phyloP scores from a whole-genome alignment of 1,284 basidiomycete genomes.

The Pulchroboletus neoregius region DNA sequence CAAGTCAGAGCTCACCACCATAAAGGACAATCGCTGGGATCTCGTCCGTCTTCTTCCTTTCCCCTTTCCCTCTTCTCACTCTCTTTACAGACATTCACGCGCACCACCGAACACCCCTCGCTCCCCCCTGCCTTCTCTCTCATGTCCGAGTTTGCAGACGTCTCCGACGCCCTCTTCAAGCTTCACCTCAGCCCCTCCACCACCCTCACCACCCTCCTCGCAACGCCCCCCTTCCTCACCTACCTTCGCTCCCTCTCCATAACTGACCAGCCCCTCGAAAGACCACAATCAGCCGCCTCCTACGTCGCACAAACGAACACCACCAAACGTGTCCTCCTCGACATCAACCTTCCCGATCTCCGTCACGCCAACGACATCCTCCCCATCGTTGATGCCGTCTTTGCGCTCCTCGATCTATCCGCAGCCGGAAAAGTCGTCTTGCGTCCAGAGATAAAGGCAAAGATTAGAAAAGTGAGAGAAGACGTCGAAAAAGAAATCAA shows the following conservation, averaged over 20 bases:
- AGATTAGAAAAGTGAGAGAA: constrained; percentile 69
- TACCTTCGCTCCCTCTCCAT: constrained; percentile 79
- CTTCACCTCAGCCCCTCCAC: constrained; percentile 41
- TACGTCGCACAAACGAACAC: constrained; percentile 32
- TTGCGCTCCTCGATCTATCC: constrained; percentile 71
- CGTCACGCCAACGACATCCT: constrained; percentile 45
- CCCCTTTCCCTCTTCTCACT: background rate
- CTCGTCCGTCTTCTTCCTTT: constrained; percentile 53
- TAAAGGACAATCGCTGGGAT: constrained; percentile 79
- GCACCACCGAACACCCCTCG: constrained; percentile 61
- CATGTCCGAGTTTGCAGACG: constrained; percentile 81
- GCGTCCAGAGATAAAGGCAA: constrained; percentile 75
- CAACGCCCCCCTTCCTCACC: constrained; percentile 61
- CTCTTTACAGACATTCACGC: constrained; percentile 65
- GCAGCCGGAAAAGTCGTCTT: constrained; percentile 48
- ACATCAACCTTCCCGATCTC: constrained; percentile 54
- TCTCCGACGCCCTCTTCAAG: constrained; percentile 78
- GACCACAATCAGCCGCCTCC: constrained; percentile 47
- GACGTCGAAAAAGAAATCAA: constrained; percentile 64
- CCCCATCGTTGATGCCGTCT: constrained; percentile 62
- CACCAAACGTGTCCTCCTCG: constrained; percentile 71
- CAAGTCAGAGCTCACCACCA: constrained; percentile 69
- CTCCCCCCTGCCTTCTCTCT: constrained; percentile 61
- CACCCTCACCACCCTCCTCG: constrained; percentile 55
- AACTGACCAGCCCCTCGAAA: constrained; percentile 77